phyloP scores from a whole-genome alignment of 805 yeast genomes.

The Saccharomycopsis sp. region DNA sequence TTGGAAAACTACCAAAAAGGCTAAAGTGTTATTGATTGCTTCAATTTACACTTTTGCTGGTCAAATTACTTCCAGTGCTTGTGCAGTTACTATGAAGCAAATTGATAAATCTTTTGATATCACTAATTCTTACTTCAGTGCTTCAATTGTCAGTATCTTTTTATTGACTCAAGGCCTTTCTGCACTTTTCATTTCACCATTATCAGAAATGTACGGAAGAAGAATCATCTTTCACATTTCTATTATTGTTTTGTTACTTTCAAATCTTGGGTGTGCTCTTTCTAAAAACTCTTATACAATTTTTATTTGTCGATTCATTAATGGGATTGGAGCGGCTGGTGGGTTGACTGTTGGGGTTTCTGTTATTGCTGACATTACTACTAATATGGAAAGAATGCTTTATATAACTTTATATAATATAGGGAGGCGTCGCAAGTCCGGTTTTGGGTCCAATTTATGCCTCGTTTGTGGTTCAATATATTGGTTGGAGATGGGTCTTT shows the following conservation, averaged over 20 bases:
- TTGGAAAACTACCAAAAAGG: slow-evolving; percentile 55
- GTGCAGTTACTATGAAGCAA: slow-evolving; percentile 47
- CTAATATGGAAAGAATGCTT: slow-evolving; percentile 37
- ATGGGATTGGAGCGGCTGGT: slow-evolving; percentile 58
- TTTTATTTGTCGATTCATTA: slow-evolving; percentile 47
- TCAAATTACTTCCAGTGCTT: slow-evolving; percentile 53
- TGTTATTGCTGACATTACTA: slow-evolving; percentile 49
- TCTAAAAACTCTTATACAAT: slow-evolving; percentile 44
- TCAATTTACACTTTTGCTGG: slow-evolving; percentile 46
- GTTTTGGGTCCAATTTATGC: slow-evolving; percentile 47
- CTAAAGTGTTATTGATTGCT: slow-evolving; percentile 37
- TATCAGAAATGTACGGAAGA: slow-evolving; percentile 59
- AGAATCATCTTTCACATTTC: slow-evolving; percentile 42
- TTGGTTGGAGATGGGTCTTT: slow-evolving; percentile 56
- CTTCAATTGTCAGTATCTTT: slow-evolving; percentile 52
- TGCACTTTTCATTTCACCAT: slow-evolving; percentile 55
- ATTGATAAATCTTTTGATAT: slow-evolving; percentile 37
- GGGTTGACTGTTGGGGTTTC: slow-evolving; percentile 66
- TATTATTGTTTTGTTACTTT: slow-evolving; percentile 36
- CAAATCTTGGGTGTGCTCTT: slow-evolving; percentile 53
- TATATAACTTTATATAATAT: slow-evolving; percentile 47
- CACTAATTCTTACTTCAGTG: slow-evolving; percentile 31
- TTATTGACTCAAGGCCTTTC: slow-evolving; percentile 64
- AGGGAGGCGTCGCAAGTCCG: slow-evolving; percentile 31
- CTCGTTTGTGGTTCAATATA: slow-evolving; percentile 43